A percentile compares a stretch with the other conserved stretches of the same genome.
Conservation (phyloP, 805 yeast species). For the Kluyveromyces lactis region DNA sequence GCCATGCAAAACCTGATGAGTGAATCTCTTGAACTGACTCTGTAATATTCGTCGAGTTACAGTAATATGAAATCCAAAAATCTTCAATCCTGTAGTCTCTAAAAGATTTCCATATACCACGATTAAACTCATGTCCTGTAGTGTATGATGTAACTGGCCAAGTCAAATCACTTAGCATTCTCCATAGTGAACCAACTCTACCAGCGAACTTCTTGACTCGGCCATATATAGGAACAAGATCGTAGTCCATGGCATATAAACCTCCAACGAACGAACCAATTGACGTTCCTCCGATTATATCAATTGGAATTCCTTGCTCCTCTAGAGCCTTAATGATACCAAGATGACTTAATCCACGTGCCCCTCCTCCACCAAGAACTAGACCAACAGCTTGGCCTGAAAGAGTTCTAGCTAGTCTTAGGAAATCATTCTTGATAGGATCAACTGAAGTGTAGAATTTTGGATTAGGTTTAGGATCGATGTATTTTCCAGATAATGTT, state of each 20-base stretch:
- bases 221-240: slow-evolving; percentile 84
- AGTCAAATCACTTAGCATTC: slow-evolving; percentile 75
- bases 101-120: slow-evolving; percentile 96
- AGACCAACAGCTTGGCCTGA: slow-evolving; percentile 93
- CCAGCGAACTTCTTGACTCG: slow-evolving; percentile 80
- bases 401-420: slow-evolving; percentile 78
- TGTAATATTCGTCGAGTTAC: slow-evolving; percentile 92
- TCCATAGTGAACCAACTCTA: slow-evolving; percentile 78
- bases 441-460: slow-evolving; percentile 25
- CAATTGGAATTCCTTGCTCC: slow-evolving; percentile 88
- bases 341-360: slow-evolving; percentile 85
- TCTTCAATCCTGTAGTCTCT: slow-evolving; percentile 92
- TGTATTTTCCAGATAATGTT: slow-evolving; percentile 27
- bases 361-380: slow-evolving; percentile 97
- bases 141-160: slow-evolving; percentile 92
- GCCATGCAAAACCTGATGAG: slow-evolving; percentile 88
- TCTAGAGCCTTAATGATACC: slow-evolving; percentile 90
- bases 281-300: slow-evolving; percentile 91
- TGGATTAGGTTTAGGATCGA: slow-evolving; percentile 13
- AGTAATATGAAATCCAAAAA: slow-evolving; percentile 83
- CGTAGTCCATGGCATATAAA: slow-evolving; percentile 84
- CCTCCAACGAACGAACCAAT: slow-evolving; percentile 97
- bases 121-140: slow-evolving; percentile 93
- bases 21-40: slow-evolving; percentile 94
- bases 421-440: slow-evolving; percentile 77